Percentiles rank a stretch among this genome's conserved stretches.
These are phyloP conservation scores for Spiraea crenata DNA, from an alignment of 331 rosid genomes.

Conservation along the genomic window DNA sequence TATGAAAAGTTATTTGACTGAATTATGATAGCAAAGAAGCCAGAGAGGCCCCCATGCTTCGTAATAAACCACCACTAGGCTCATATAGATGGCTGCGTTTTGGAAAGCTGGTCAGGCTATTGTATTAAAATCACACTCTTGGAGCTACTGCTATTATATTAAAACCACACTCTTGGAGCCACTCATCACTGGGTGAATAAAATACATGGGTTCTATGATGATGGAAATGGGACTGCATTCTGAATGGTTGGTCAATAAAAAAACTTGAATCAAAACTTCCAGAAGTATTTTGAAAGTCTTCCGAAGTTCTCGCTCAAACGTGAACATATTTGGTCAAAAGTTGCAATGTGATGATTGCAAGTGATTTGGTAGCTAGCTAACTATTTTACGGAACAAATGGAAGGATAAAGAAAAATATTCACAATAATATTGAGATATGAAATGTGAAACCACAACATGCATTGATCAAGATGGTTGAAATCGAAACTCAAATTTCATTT, in stretches of 20 bases:
- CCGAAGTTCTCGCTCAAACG: slow-evolving; percentile 14
- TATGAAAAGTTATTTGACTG: no score
- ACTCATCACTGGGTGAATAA: background rate
- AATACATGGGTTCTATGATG: background rate
- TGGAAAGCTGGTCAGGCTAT: slow-evolving; percentile 16
- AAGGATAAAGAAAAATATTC: no score
- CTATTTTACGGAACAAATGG: no score
- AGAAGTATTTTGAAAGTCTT: slow-evolving; percentile 33
- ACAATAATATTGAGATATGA: no score
- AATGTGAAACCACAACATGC: no score
- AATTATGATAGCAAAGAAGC: no score
- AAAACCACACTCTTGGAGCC: background rate
- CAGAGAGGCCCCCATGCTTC: no score
- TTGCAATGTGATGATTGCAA: background rate
- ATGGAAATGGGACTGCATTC: background rate
- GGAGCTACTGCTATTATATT: background rate
- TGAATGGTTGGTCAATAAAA: slow-evolving; percentile 19
- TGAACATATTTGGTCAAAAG: slow-evolving; percentile 19
- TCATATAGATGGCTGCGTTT: background rate
- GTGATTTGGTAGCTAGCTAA: background rate
- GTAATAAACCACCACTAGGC: background rate
- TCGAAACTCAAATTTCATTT: no score
- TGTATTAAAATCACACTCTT: background rate
- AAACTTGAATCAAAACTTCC: slow-evolving; percentile 16
- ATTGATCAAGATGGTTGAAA: no score